Base-by-base conservation (phyloP, 78 protist species). In the Guillardia theta region DNA sequence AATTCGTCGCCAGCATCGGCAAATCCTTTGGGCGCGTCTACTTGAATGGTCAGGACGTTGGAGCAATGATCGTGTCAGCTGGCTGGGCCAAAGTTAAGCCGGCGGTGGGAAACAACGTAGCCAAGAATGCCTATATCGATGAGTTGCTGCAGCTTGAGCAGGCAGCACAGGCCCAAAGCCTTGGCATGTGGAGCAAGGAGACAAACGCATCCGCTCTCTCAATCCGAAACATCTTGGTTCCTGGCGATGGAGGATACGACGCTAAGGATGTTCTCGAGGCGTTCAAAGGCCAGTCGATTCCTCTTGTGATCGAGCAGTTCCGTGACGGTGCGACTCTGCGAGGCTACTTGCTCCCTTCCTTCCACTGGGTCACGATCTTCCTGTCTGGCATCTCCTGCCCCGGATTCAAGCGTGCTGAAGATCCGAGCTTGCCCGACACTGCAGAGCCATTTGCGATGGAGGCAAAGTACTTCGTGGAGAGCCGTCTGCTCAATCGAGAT, bases 71-170 rank as follows among this genome's bases (percentile, higher is more conserved):
- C 9, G 93, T 88, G 30, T 33, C 24, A 5, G 62, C 54, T 48
- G 93, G 93, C 43, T 88, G 9, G 21, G 93, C 93, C 93, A 88
- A 88, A 64, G 62, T 48, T 30, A 88, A 88, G 64, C 76, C 54
- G 0, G 30, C 24, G 4, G 12, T 12, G 30, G 64, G 45, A 8
- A 48, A 45, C 76, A 78, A 78, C 33, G 48, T 48, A 22, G 39
- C 33, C 1, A 18, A 30, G 41, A 43, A n/a, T 36, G 53, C 45
- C 30, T 78, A 78, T 30, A 4, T 0, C 1, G 90, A 78, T 18
- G 90, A 78, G 48, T 48, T 78, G 50, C 50, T 24, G 41, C 93
- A 46, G 62, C 48, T 88, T 6, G 93, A 88, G 64, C n/a, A 8
- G 93, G 76, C 46, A 27, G 93, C 93, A 8, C 54, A 48, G 43